Evolutionary conservation across 495 filamentous ascomycete species (phyloP).

Genomic region (Cryomyces minteri): DNA sequence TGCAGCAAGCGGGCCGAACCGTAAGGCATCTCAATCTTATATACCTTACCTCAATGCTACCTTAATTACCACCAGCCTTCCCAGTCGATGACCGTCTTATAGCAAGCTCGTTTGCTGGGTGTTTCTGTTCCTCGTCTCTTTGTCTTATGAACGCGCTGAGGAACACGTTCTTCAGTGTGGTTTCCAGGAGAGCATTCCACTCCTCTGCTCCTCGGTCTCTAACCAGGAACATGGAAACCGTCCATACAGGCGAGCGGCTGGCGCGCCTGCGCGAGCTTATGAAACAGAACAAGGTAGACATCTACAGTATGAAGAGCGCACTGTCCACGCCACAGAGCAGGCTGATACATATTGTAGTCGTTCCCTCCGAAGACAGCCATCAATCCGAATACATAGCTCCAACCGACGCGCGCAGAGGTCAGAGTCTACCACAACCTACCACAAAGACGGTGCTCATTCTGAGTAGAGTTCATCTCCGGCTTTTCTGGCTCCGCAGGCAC

Average conservation of each 20-base stretch:
- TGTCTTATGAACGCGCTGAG: no score
- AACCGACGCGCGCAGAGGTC: conserved; percentile 77
- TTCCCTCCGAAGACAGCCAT: conserved; percentile 95
- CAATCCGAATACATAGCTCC: conserved; percentile 95
- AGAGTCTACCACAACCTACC: conserved; percentile 8
- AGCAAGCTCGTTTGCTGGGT: no score
- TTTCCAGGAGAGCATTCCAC: no score
- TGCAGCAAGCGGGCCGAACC: no score
- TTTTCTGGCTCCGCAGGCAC: conserved; percentile 94
- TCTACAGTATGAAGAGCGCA: conserved; percentile 57
- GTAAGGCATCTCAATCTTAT: no score
- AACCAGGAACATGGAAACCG: conserved; percentile 50
- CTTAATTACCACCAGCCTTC: no score
- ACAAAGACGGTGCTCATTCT: conserved; percentile 6
- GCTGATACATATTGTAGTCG: conserved; percentile 34
- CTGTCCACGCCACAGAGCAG: conserved; percentile 1
- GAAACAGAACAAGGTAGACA: conserved; percentile 69
- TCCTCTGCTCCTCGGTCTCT: neutral
- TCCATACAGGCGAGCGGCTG: conserved; percentile 67
- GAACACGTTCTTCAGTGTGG: no score
- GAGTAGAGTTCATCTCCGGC: conserved; percentile 68
- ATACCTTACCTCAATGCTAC: no score
- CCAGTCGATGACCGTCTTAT: no score
- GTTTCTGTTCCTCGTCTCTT: no score
- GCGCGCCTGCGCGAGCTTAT: conserved; percentile 66